These are phyloP conservation scores for Lipomyces spencermartinsiae DNA, from an alignment of 805 yeast species.

Conservation along the genomic window DNA sequence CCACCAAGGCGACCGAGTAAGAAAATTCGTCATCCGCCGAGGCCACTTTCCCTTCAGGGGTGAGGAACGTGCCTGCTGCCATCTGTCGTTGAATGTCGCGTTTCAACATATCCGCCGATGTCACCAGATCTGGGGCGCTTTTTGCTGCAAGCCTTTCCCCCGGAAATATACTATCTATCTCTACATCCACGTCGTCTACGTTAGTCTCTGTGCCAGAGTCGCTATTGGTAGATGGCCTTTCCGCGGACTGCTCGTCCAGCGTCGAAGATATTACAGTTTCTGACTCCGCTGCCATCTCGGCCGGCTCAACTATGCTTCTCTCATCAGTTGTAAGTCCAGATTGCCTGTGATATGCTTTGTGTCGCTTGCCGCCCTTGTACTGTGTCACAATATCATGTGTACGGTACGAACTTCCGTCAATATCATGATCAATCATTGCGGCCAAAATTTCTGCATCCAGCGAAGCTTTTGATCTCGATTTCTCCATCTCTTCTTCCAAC, in stretches of 20 bases:
- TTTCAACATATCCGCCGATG: constrained; percentile 30
- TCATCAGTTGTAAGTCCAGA: not conserved
- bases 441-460: constrained; percentile 18
- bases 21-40: constrained; percentile 26
- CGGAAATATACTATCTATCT: not conserved
- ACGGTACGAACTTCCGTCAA: constrained; percentile 1
- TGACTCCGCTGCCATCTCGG: not conserved
- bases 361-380: not conserved
- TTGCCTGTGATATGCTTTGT: not conserved
- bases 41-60: constrained; percentile 33
- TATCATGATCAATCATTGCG: constrained; percentile 31
- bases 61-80: constrained; percentile 30
- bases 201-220: not conserved
- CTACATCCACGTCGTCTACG: not conserved
- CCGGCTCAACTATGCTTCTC: not conserved
- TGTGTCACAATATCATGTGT: not conserved
- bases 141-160: not conserved
- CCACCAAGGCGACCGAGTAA: constrained; percentile 32
- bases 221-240: not conserved
- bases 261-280: not conserved
- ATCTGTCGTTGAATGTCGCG: constrained; percentile 30
- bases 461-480: constrained; percentile 5
- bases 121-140: constrained; percentile 22
- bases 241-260: not conserved
- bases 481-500: constrained; percentile 24